Evolutionary conservation across 106 monocot genomes (phyloP), one percentile per base, ranked within the genome.

Genomic region (Alisma plantagoaquatica): DNA sequence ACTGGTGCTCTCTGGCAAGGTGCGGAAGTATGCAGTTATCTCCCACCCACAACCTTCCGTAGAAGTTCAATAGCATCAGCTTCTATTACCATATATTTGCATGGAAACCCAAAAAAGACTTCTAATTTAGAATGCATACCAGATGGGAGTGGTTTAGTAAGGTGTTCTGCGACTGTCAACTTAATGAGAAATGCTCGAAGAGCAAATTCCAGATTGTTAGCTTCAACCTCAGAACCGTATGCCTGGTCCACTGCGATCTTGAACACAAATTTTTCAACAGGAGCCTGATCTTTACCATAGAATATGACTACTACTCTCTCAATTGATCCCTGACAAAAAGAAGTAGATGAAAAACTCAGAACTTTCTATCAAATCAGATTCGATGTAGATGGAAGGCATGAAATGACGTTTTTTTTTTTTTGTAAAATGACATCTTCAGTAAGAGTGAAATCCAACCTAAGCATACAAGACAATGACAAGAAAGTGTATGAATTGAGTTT

Each of bases 251-350:
- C 50, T 10, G 64, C 45, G 23, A 89, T 73, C 51, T 74, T 89
- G 75, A 96, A 90, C 22, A 90, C 81, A 64, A 98, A 98, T 49
- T 72, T 85, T 74, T 98, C 96, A 20, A 82, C 25, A 14, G 96
- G 78, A 21, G 85, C 62, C 30, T 69, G 76, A 27, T 78, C 70
- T 54, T 76, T 57, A 46, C 79, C 74, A 35, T 79, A 82, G 65
- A 98, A 98, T 48, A 85, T 74, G 11, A 89, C 85, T 9, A 56
- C 65, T 26, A 98, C 96, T 60, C 89, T 98, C 65, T 98, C 90
- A 41, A 79, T 68, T 63, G 82, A 71, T 21, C 81, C 96, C 96
- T 98, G 60, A 12, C 0, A 56, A 4, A 19, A 16, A 14, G 46
- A 41, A n/a, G n/a, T n/a, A n/a, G n/a, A n/a, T n/a, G n/a, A n/a